A percentile compares a stretch with the other conserved stretches of the same genome.
These are phyloP conservation scores for Pouteria campechiana DNA, from an alignment of 179 eudicot genomes.

Conservation along the genomic window DNA sequence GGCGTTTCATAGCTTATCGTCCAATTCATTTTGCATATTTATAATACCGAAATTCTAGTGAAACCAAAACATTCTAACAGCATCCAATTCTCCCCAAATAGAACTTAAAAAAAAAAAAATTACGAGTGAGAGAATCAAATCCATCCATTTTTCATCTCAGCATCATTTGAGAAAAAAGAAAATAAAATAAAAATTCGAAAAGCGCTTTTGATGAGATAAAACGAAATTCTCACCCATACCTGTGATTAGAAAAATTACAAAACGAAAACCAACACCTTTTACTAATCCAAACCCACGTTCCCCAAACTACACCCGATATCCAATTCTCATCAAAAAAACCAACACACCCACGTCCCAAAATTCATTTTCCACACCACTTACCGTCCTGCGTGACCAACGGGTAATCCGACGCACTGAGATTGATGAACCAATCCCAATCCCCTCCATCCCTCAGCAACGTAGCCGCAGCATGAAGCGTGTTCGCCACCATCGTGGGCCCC, in stretches of 20 bases:
- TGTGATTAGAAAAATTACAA: not conserved
- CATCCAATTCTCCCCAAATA: no score
- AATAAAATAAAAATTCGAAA: no score
- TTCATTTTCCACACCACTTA: no score
- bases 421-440: conserved; percentile 72
- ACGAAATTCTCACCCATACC: not conserved
- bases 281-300: not conserved
- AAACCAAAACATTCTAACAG: no score
- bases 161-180: no score
- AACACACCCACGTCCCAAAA: not conserved
- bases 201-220: no score
- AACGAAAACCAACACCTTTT: not conserved
- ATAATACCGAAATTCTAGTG: no score
- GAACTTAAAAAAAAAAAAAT: no score
- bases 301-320: not conserved
- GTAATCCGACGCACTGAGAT: conserved; percentile 74
- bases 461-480: conserved; percentile 71
- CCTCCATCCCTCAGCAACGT: conserved; percentile 52
- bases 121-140: no score
- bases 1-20: no score
- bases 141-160: no score
- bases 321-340: not conserved
- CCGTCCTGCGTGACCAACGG: conserved; percentile 79
- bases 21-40: no score
- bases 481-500: conserved; percentile 73